Evolutionary conservation across 352 stramenopile genomes (phyloP), one percentile per base, ranked within the genome.

Genomic region (Pythium myriotylum): DNA sequence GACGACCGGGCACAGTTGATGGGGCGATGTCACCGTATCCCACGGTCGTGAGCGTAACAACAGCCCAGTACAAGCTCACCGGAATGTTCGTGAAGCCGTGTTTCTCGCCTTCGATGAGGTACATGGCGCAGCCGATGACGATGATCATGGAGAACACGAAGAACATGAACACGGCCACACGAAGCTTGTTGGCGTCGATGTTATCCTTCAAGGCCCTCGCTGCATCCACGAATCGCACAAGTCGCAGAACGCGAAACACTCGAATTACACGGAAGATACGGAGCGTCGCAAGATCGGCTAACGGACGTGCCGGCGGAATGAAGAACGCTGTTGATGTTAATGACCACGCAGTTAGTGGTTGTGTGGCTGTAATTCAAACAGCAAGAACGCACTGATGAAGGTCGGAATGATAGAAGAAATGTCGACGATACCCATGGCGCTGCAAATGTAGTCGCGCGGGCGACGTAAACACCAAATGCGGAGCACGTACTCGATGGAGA

Each of bases 51-150:
- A 85, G 62, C 4, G 76, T 85, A 48, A 84, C 74, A 23, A 84
- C 73, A 1, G 74, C 73, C 74, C 74, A 84, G 52, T 84, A 84
- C 29, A 84, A 66, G 19, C 72, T 81, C 48, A 79, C 68, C 19
- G 74, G 74, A 32, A 84, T 84, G 54, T 81, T 84, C n/a, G 81
- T 89, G 58, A 91, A 93, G 26, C 84, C 84, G 59, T 91, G 74
- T 16, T 68, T 65, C 48, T 91, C 84, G 29, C 82, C 84, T 73
- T 93, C 84, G 63, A 93, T 91, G 46, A 93, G 59, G 60, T 93
- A 93, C 81, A 93, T 93, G 41, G 81, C 73, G 49, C 84, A 93
- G 22, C 84, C 84, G 53, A 93, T 91, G 43, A 93, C 82, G 32
- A 90, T 65, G 63, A 91, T 90, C 68, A 93, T 80, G 12, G 78